These are phyloP conservation scores for Apiospora arundinis DNA, from an alignment of 2,329 filamentous ascomycete species.

Conservation along the genomic window DNA sequence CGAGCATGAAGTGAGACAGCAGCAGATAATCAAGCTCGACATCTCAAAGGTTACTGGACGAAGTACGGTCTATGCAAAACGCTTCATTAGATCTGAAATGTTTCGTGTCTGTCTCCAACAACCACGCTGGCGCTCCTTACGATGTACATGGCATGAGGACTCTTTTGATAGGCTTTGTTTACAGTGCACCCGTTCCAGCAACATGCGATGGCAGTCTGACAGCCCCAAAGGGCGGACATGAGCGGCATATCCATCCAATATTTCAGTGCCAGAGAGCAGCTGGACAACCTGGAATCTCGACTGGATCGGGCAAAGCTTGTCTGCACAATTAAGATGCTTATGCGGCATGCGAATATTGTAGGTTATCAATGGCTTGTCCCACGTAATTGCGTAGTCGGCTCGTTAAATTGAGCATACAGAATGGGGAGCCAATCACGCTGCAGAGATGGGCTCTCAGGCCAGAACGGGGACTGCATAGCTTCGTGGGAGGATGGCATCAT, in stretches of 20 bases:
- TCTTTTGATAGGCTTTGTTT: not conserved
- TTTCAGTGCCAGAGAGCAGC: conserved; percentile 5
- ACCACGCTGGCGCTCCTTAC: conserved; percentile 7
- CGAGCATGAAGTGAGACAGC: not conserved
- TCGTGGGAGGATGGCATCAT: not conserved
- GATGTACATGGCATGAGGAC: not conserved
- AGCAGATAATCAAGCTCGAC: conserved; percentile 10
- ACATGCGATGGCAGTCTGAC: conserved; percentile 1
- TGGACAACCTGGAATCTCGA: conserved; percentile 13
- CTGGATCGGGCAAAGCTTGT: conserved; percentile 9
- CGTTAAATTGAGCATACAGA: not conserved
- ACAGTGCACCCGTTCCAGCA: not conserved
- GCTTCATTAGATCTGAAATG: not conserved
- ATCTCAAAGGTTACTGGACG: not conserved
- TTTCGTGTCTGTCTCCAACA: not conserved
- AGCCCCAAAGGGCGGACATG: not conserved
- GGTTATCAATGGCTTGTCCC: not conserved
- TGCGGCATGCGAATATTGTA: not conserved
- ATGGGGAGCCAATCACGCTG: not conserved
- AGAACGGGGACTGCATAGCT: not conserved
- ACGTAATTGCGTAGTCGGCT: not conserved
- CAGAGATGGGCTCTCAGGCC: not conserved
- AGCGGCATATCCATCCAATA: not conserved
- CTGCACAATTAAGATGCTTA: conserved; percentile 20
- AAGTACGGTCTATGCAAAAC: not conserved